Percentiles rank a stretch among this genome's conserved stretches.
phyloP scores from a whole-genome alignment of 768 basidiomycete species.

The Lactarius tabidus region DNA sequence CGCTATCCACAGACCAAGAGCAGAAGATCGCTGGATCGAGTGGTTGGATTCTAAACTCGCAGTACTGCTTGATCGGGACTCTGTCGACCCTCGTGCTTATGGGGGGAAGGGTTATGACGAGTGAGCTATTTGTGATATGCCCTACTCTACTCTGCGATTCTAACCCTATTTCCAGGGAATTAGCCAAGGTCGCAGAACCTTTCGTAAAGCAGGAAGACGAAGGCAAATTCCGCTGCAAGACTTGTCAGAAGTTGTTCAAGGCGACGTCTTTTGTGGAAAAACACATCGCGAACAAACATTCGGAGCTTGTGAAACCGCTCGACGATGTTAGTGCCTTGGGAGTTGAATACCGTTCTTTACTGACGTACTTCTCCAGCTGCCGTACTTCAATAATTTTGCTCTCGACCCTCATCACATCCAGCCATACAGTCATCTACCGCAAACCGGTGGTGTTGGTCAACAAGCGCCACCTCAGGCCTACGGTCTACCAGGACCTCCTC shows the following conservation, averaged over 20 bases:
- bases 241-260: slow-evolving; percentile 96
- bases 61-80: slow-evolving; percentile 70
- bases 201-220: slow-evolving; percentile 94
- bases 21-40: slow-evolving; percentile 88
- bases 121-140: slow-evolving; percentile 44
- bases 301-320: slow-evolving; percentile 75
- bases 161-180: slow-evolving; percentile 53
- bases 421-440: slow-evolving; percentile 77
- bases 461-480: slow-evolving; percentile 81
- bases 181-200: slow-evolving; percentile 72
- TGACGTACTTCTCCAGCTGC: slow-evolving; percentile 48
- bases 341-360: slow-evolving; percentile 8
- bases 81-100: slow-evolving; percentile 82
- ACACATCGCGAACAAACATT: slow-evolving; percentile 93
- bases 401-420: slow-evolving; percentile 93
- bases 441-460: slow-evolving; percentile 60
- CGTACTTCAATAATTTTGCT: slow-evolving; percentile 94
- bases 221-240: slow-evolving; percentile 94
- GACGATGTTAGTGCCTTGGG: slow-evolving; percentile 62
- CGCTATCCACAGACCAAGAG: slow-evolving; percentile 16
- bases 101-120: slow-evolving; percentile 89
- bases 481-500: slow-evolving; percentile 62
- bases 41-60: slow-evolving; percentile 85
- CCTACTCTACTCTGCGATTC: slow-evolving; percentile 9
- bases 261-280: slow-evolving; percentile 96